A percentile compares a stretch with the other conserved stretches of the same genome.
phyloP scores from a whole-genome alignment of 2,329 filamentous ascomycete genomes.

The Lasiodiplodia gonubiensis region DNA sequence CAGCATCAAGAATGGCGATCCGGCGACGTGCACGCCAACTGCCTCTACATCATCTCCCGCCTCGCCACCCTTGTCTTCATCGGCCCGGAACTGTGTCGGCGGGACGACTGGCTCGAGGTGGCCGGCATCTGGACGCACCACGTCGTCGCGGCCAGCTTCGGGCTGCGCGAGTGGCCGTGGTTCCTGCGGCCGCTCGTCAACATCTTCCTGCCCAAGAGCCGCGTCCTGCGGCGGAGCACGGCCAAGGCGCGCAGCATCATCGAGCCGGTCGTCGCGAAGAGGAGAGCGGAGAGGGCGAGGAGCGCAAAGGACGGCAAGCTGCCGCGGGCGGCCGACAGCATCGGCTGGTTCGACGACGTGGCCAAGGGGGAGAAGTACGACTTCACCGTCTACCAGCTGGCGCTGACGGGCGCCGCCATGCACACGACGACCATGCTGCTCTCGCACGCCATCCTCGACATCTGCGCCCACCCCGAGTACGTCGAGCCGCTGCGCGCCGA shows the following conservation, averaged over 20 bases:
- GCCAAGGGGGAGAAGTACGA: constrained; percentile 32
- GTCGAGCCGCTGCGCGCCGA: constrained; percentile 37
- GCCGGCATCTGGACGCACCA: constrained; percentile 45
- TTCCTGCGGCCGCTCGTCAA: constrained; percentile 44
- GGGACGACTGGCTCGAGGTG: constrained; percentile 47
- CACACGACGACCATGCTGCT: constrained; percentile 37
- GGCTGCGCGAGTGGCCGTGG: constrained; percentile 44
- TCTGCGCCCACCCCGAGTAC: constrained; percentile 36
- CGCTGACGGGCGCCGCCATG: constrained; percentile 31
- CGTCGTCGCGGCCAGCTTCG: constrained; percentile 40
- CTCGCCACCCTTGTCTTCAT: constrained; percentile 50
- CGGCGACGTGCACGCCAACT: constrained; percentile 35
- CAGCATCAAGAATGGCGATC: constrained; percentile 29
- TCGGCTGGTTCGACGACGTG: constrained; percentile 36
- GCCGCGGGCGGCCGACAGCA: constrained; percentile 31
- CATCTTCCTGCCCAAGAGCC: constrained; percentile 42
- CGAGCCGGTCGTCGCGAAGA: constrained; percentile 31
- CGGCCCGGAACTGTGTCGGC: constrained; percentile 44
- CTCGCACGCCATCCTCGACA: constrained; percentile 34
- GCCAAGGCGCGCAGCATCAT: constrained; percentile 43
- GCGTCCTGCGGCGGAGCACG: constrained; percentile 40
- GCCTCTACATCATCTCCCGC: constrained; percentile 44
- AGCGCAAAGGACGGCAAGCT: constrained; percentile 32
- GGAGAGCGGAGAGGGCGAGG: constrained; percentile 33
- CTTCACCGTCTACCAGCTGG: constrained; percentile 29